These are phyloP conservation scores for Metarhizium rileyi DNA, from an alignment of 2,329 filamentous ascomycete genomes.

Conservation along the genomic window DNA sequence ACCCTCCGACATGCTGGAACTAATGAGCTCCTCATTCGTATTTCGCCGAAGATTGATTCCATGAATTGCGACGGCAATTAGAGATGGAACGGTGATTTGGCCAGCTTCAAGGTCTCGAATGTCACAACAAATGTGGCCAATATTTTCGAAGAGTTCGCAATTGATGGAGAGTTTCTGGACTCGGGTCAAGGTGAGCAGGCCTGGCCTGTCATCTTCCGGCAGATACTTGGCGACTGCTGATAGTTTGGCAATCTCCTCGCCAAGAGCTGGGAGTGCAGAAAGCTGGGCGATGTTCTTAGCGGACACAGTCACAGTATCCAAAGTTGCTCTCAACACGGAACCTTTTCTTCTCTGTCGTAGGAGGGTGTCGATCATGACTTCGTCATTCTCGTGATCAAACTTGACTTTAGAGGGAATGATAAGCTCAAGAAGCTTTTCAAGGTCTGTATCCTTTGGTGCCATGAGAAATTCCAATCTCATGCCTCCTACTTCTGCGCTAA, in stretches of 20 bases:
- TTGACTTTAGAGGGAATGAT: slow-evolving; percentile 88
- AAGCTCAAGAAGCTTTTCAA: slow-evolving; percentile 72
- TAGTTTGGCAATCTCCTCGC: slow-evolving; percentile 69
- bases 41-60: slow-evolving; percentile 55
- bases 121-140: slow-evolving; percentile 55
- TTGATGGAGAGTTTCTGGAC: slow-evolving; percentile 53
- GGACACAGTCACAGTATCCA: slow-evolving; percentile 54
- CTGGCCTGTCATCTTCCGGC: slow-evolving; percentile 89
- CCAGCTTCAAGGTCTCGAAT: slow-evolving; percentile 58
- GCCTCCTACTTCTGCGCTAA: slow-evolving; percentile 52
- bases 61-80: slow-evolving; percentile 69
- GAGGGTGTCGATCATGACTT: slow-evolving; percentile 89
- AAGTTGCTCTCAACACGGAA: slow-evolving; percentile 61
- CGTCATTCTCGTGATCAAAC: slow-evolving; percentile 76
- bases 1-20: slow-evolving; percentile 29
- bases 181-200: slow-evolving; percentile 64
- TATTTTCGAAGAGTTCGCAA: slow-evolving; percentile 54
- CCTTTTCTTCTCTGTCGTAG: slow-evolving; percentile 80
- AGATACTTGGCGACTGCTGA: slow-evolving; percentile 89
- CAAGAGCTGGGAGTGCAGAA: slow-evolving; percentile 58
- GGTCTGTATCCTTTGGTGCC: slow-evolving; percentile 65
- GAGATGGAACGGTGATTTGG: slow-evolving; percentile 74
- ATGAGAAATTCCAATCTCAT: slow-evolving; percentile 64
- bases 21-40: slow-evolving; percentile 60
- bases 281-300: slow-evolving; percentile 57